Percentiles rank a stretch among this genome's conserved stretches.
Evolutionary conservation across 257 asterid genomes (phyloP).

Genomic region (Perilla frutescens): DNA sequence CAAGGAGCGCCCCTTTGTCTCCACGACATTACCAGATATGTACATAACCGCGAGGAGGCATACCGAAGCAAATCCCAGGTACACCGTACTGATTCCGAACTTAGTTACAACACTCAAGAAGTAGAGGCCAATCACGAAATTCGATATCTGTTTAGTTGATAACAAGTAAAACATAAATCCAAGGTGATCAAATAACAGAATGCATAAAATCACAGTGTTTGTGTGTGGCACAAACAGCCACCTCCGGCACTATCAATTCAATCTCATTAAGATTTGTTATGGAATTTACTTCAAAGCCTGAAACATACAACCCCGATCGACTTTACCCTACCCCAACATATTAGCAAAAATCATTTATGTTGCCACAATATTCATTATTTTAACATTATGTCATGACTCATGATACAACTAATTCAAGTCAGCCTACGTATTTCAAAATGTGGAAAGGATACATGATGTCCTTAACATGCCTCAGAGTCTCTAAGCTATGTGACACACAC

Average conservation of each 20-base stretch:
- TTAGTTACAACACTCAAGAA: conserved; percentile 84
- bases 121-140: conserved; percentile 85
- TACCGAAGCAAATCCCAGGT: conserved; percentile 82
- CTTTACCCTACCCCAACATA: neutral
- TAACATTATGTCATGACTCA: neutral
- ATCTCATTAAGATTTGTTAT: neutral
- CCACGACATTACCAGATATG: conserved; percentile 78
- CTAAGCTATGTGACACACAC: neutral
- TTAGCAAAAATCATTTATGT: neutral
- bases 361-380: neutral
- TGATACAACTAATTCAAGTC: neutral
- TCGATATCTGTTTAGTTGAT: conserved; percentile 64
- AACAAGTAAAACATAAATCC: neutral
- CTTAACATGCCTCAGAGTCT: neutral
- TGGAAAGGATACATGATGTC: neutral
- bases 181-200: neutral
- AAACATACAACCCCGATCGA: neutral
- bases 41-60: conserved; percentile 80
- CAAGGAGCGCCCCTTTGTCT: conserved; percentile 90
- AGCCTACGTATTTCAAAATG: neutral
- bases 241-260: neutral
- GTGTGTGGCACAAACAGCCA: neutral
- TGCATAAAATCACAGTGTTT: neutral
- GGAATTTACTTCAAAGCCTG: neutral
- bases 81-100: conserved; percentile 87